phyloP scores from a whole-genome alignment of 345 rosid genomes.

The Erysimum cheiranthoides region DNA sequence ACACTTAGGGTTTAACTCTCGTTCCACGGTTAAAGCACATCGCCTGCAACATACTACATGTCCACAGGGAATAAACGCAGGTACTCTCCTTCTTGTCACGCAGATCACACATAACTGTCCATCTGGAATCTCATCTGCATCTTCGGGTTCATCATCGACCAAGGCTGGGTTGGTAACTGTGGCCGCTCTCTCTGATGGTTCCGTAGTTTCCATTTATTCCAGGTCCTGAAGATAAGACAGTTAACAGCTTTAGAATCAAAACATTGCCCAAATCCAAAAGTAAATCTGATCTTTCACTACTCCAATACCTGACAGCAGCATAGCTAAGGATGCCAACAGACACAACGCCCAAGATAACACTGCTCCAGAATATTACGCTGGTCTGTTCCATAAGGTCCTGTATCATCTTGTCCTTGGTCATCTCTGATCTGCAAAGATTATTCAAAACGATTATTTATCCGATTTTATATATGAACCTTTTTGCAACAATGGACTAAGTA shows the following conservation, averaged over 20 bases:
- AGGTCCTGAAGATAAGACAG: slow-evolving; percentile 58
- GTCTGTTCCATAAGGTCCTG: slow-evolving; percentile 64
- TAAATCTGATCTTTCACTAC: background rate
- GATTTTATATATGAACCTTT: too few relatives aligned
- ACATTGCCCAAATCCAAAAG: slow-evolving; percentile 18
- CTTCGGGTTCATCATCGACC: slow-evolving; percentile 53
- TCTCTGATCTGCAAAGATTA: slow-evolving; percentile 66
- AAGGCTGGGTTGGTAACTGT: slow-evolving; percentile 42
- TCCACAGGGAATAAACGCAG: slow-evolving; percentile 90
- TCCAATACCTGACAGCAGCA: slow-evolving; percentile 67
- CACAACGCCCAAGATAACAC: slow-evolving; percentile 65
- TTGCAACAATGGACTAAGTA: too few relatives aligned
- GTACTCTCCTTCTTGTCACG: slow-evolving; percentile 65
- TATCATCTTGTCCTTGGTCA: slow-evolving; percentile 83
- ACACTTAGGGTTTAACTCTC: slow-evolving; percentile 66
- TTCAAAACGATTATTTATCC: slow-evolving; percentile 2
- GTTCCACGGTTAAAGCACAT: slow-evolving; percentile 76
- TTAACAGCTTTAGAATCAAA: background rate
- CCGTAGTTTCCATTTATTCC: slow-evolving; percentile 81
- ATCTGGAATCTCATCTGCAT: slow-evolving; percentile 65
- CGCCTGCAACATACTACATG: slow-evolving; percentile 88
- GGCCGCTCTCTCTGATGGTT: slow-evolving; percentile 52
- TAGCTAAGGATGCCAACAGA: slow-evolving; percentile 80
- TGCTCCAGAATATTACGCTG: slow-evolving; percentile 67
- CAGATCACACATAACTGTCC: slow-evolving; percentile 90